Conservation (phyloP, 1,139 yeast species). For the Kluyveromyces marxianus region DNA sequence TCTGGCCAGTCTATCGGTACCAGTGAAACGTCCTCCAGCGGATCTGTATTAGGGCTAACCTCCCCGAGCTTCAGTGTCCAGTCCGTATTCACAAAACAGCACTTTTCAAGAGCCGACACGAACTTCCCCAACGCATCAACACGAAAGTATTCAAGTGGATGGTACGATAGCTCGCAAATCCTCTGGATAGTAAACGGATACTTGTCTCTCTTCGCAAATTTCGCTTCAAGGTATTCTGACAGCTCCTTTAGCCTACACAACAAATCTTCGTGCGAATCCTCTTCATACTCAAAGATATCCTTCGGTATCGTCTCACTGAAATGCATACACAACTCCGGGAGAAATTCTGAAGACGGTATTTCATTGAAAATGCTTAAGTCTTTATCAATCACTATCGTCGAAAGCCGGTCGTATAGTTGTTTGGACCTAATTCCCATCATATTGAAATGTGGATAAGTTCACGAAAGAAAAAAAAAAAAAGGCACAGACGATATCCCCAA, state of each 20-base stretch:
- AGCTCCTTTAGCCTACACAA: conserved; percentile 9
- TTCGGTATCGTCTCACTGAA: conserved; percentile 23
- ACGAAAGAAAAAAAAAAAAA: neutral
- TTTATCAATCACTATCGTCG: conserved; percentile 14
- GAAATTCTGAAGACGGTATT: conserved; percentile 12
- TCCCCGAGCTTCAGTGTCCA: conserved; percentile 10
- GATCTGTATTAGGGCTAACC: conserved; percentile 6
- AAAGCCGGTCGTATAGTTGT: conserved; percentile 16
- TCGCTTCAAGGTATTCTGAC: conserved; percentile 12
- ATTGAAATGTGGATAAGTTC: conserved; percentile 12
- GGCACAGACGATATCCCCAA: no score
- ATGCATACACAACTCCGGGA: conserved; percentile 19
- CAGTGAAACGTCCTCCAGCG: conserved; percentile 29
- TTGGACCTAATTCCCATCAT: conserved; percentile 27
- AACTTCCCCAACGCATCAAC: conserved; percentile 23
- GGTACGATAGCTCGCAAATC: conserved; percentile 28
- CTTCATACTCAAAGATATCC: conserved; percentile 16
- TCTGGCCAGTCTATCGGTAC: conserved; percentile 44
- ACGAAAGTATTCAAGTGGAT: conserved; percentile 28
- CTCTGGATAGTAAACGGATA: conserved; percentile 29
- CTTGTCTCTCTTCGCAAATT: conserved; percentile 13
- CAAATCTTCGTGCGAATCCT: conserved; percentile 5
- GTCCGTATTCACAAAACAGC: conserved; percentile 19
- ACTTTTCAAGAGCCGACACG: conserved; percentile 23
- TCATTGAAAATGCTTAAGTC: conserved; percentile 12